phyloP scores from a whole-genome alignment of 2,329 filamentous ascomycete species.

The Fusarium illudens region DNA sequence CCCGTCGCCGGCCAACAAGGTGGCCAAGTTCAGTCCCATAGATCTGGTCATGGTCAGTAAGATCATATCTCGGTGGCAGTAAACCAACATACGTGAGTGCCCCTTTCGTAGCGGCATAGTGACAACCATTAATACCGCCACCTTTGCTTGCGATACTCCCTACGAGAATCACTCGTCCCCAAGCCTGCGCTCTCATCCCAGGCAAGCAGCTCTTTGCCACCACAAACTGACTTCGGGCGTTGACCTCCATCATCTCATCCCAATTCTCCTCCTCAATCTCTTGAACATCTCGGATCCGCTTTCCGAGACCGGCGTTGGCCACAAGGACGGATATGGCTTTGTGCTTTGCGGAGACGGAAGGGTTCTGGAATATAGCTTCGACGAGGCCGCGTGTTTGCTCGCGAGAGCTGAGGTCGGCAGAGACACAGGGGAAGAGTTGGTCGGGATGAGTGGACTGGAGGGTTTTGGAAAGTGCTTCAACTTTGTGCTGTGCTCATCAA shows the following conservation, averaged over 20 bases:
- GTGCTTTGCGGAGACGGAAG: slow-evolving; percentile 7
- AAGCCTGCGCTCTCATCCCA: slow-evolving; percentile 44
- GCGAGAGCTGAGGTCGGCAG: slow-evolving; percentile 19
- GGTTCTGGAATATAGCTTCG: slow-evolving; percentile 1
- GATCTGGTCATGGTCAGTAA: slow-evolving; percentile 35
- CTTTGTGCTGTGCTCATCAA: slow-evolving; percentile 3
- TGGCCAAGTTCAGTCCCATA: slow-evolving; percentile 48
- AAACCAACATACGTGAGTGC: slow-evolving; percentile 34
- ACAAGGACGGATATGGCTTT: slow-evolving; percentile 44
- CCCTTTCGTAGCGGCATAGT: slow-evolving; percentile 48
- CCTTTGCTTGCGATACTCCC: slow-evolving; percentile 48
- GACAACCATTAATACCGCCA: slow-evolving; percentile 48
- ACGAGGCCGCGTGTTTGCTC: slow-evolving; percentile 20
- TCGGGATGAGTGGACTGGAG: background rate
- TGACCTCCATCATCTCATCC: slow-evolving; percentile 49
- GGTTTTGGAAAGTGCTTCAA: slow-evolving; percentile 11
- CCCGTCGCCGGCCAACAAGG: slow-evolving; percentile 45
- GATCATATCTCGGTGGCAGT: accelerated
- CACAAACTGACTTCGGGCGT: slow-evolving; percentile 47
- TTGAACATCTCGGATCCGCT: slow-evolving; percentile 45
- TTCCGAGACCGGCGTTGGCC: slow-evolving; percentile 46
- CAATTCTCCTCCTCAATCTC: slow-evolving; percentile 49
- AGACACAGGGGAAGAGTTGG: slow-evolving; percentile 19
- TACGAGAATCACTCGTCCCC: slow-evolving; percentile 46
- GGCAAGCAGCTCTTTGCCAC: slow-evolving; percentile 45